Base-by-base conservation (phyloP, 202 grass and related monocot species). In the Carex arenaria region DNA sequence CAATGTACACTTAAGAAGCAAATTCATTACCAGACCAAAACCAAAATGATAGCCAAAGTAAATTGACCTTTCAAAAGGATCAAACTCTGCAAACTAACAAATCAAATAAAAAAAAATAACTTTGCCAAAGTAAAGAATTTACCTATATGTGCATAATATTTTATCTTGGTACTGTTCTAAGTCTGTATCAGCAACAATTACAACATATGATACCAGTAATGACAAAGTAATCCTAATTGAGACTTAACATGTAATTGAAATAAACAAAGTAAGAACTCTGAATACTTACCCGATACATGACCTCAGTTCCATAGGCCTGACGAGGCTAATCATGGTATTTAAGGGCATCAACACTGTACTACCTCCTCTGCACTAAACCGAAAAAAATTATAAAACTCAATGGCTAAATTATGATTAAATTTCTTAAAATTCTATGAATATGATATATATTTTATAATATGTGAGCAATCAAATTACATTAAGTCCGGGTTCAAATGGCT, bases 51-150 rank as follows among this genome's bases (percentile, higher is more conserved):
- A 87, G 40, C 96, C 93, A 86, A 99, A 99, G 68, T 99, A 99
- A 80, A 86, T 85, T 32, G 96, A 99, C 75, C 96, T 89, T 92
- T 96, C 96, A 87, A 99, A 99, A 68, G 96, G 96, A 90, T 96
- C 93, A 87, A 99, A 99, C 19, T 88, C 96, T 67, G 93, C 91
- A 88, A 99, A 99, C 96, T 99, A 60, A 83, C 60, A 88, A 69
- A 42, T 67, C 40, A 86, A 84, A 79, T 63, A 14, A 38, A 61
- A 23, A 61, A 31, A 81, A 61, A n/a, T 10, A 78, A 84, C 2
- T 47, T 34, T 69, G 12, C 30, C 38, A 10, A 43, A 82, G 2
- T 23, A 67, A 80, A n/a, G n/a, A n/a, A n/a, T 79, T 34, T 15
- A 76, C 78, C 1, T 15, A 34, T 36, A 81, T 34, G 13, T 70